Percentiles rank a stretch among this genome's conserved stretches.
Evolutionary conservation across 345 rosid genomes (phyloP).

Genomic region (Bruguiera sexangula): DNA sequence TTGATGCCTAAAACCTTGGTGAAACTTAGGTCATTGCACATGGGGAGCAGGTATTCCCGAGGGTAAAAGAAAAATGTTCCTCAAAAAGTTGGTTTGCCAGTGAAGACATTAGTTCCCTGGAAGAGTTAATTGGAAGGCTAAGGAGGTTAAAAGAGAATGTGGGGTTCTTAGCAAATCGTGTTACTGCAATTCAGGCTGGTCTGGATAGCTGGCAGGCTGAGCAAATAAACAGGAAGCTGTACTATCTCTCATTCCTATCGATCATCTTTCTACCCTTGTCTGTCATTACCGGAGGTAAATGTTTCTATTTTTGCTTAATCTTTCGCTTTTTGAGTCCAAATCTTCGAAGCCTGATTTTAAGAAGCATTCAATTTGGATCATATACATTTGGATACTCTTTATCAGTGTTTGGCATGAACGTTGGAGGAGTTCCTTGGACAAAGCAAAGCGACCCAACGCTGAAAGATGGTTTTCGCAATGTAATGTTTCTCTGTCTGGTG

Average conservation of each 20-base stretch:
- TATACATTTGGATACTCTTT: not conserved
- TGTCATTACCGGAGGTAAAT: conserved; percentile 86
- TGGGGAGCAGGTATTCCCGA: conserved; percentile 92
- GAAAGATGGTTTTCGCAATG: conserved; percentile 79
- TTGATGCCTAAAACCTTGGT: not conserved
- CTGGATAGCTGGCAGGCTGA: conserved; percentile 95
- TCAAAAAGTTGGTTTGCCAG: conserved; percentile 64
- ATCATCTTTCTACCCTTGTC: conserved; percentile 91
- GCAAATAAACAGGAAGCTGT: conserved; percentile 87
- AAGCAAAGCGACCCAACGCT: conserved; percentile 56
- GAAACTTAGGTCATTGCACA: conserved; percentile 74
- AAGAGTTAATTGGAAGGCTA: conserved; percentile 75
- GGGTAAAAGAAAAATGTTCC: conserved; percentile 54
- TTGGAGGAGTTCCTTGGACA: conserved; percentile 99
- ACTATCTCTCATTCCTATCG: conserved; percentile 93
- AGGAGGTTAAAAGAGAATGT: conserved; percentile 89
- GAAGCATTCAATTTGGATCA: not conserved
- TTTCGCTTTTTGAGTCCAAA: not conserved
- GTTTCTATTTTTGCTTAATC: not conserved
- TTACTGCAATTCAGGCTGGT: conserved; percentile 86
- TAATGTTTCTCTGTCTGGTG: conserved; percentile 64
- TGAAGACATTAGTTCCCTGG: conserved; percentile 62
- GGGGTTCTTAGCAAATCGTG: conserved; percentile 90
- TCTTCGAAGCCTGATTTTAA: not conserved
- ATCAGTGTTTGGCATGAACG: conserved; percentile 96